A percentile compares a stretch with the other conserved stretches of the same genome.
phyloP scores from a whole-genome alignment of 257 asterid genomes.

The Plantago major region DNA sequence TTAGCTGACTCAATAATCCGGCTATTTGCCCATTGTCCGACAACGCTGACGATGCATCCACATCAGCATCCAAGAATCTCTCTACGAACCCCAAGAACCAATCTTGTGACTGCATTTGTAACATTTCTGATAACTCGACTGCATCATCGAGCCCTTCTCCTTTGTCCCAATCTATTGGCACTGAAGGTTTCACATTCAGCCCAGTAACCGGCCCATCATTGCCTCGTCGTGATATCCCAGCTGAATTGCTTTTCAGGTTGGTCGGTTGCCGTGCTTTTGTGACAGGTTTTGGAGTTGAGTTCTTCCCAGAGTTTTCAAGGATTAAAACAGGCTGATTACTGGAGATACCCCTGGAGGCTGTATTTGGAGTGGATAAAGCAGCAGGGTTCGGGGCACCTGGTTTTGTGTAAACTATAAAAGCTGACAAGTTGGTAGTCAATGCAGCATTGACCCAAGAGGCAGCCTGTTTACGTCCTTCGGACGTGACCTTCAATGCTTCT shows the following conservation, averaged over 20 bases:
- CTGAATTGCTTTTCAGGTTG: conserved; percentile 38
- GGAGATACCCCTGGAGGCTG: conserved; percentile 36
- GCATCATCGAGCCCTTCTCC: conserved; percentile 82
- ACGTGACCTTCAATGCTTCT: conserved; percentile 48
- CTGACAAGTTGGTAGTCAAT: conserved; percentile 61
- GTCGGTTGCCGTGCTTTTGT: conserved; percentile 46
- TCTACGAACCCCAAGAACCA: conserved; percentile 95
- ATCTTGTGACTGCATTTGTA: conserved; percentile 70
- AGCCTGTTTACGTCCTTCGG: conserved; percentile 70
- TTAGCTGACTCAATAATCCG: conserved; percentile 85
- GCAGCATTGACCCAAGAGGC: conserved; percentile 91
- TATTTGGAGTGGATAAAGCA: conserved; percentile 29
- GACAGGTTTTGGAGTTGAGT: conserved; percentile 31
- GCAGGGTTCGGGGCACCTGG: conserved; percentile 33
- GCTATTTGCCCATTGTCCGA: conserved; percentile 93
- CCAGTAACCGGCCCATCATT: conserved; percentile 36
- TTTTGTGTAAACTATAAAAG: conserved; percentile 62
- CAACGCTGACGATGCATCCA: conserved; percentile 60
- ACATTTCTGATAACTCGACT: conserved; percentile 75
- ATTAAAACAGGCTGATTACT: conserved; percentile 53
- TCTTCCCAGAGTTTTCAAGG: conserved; percentile 62
- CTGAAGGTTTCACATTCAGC: conserved; percentile 42
- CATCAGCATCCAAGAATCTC: conserved; percentile 88
- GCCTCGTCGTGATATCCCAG: conserved; percentile 43
- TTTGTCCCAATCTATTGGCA: conserved; percentile 77